Conservation (phyloP, 2,329 filamentous ascomycete species). For the Nothopassalora personata region DNA sequence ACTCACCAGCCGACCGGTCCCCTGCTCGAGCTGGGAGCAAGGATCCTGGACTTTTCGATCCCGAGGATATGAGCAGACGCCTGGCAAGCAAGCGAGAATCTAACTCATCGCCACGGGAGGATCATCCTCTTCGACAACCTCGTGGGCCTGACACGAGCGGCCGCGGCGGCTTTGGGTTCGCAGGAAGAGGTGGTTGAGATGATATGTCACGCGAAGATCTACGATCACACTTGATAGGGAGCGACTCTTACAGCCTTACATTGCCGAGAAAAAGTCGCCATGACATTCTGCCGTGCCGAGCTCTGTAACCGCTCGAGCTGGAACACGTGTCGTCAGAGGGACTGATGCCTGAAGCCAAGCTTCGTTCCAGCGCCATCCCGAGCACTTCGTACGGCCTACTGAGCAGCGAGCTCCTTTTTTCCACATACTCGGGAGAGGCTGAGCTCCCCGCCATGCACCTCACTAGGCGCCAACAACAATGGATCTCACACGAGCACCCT, state of each 20-base stretch:
- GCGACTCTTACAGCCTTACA: not conserved
- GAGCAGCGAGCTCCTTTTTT: no score
- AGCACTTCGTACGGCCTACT: no score
- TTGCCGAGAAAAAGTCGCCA: not conserved
- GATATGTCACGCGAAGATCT: not conserved
- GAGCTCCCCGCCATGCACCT: no score
- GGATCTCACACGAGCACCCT: no score
- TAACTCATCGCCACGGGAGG: constrained; percentile 45
- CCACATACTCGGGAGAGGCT: no score
- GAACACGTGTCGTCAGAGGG: not conserved
- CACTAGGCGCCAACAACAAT: no score
- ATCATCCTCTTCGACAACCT: constrained; percentile 67
- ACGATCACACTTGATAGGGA: not conserved
- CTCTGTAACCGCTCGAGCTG: not conserved
- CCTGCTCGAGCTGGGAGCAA: constrained; percentile 26
- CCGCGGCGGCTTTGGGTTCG: constrained; percentile 73
- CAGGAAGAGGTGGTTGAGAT: constrained; percentile 51
- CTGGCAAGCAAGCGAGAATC: constrained; percentile 48
- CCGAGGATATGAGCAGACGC: constrained; percentile 54
- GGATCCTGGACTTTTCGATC: constrained; percentile 69
- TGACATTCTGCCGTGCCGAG: not conserved
- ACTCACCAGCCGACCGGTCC: constrained; percentile 34
- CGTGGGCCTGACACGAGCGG: constrained; percentile 73
- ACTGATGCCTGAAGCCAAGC: no score
- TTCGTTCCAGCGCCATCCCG: no score